These are phyloP conservation scores for Fusarium udum DNA, from an alignment of 2,329 filamentous ascomycete genomes.

Conservation along the genomic window DNA sequence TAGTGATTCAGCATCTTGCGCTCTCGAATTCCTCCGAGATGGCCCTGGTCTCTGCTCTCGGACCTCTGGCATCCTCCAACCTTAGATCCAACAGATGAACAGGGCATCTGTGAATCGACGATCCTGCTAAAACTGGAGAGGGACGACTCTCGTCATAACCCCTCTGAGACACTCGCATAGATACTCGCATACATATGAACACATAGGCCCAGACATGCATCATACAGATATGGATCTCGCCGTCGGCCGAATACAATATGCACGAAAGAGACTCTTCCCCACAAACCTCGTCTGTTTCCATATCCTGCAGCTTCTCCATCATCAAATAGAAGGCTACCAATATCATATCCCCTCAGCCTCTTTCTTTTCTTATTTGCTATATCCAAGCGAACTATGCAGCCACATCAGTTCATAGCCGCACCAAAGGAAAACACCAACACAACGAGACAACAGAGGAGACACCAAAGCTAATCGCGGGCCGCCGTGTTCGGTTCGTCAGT, in stretches of 20 bases:
- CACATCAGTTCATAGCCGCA: neutral
- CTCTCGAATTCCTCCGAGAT: neutral
- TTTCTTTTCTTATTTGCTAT: neutral
- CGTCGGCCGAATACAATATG: conserved; percentile 10
- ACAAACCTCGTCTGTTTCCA: neutral
- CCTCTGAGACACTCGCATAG: neutral
- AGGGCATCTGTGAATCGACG: conserved; percentile 1
- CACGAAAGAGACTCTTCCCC: conserved; percentile 1
- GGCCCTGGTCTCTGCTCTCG: neutral
- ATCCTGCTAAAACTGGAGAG: neutral
- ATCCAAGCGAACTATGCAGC: conserved; percentile 1
- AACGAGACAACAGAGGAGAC: neutral
- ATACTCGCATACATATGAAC: neutral
- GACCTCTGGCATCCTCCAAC: neutral
- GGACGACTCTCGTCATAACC: neutral
- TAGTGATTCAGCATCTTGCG: neutral
- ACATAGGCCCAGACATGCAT: neutral
- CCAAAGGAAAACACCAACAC: neutral
- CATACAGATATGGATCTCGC: neutral
- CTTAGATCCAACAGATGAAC: neutral
- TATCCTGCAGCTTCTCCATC: neutral
- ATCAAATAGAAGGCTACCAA: neutral
- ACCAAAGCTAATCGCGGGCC: neutral
- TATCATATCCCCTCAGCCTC: neutral
- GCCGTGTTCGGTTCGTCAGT: neutral